A percentile compares a stretch with the other conserved stretches of the same genome.
These are phyloP conservation scores for Stygiomarasmius scandens DNA, from an alignment of 1,284 basidiomycete species.

Conservation along the genomic window DNA sequence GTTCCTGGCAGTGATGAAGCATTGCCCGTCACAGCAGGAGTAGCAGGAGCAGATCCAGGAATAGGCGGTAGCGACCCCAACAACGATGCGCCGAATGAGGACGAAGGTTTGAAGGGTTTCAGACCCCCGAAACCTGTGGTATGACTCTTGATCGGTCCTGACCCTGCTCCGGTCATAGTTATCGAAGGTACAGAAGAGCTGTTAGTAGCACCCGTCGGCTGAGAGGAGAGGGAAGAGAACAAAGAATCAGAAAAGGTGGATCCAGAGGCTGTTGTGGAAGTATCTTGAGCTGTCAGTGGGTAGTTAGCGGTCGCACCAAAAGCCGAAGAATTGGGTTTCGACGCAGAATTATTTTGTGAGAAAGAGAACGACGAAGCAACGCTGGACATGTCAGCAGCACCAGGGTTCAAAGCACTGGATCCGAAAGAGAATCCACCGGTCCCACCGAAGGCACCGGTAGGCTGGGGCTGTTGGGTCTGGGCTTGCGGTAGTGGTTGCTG, in stretches of 20 bases:
- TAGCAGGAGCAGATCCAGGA: constrained; percentile 56
- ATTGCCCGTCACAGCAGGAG: constrained; percentile 43
- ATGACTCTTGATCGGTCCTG: constrained; percentile 65
- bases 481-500: constrained; percentile 25
- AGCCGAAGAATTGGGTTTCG: constrained; percentile 14
- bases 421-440: constrained; percentile 37
- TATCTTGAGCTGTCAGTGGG: constrained; percentile 35
- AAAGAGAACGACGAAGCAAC: constrained; percentile 73
- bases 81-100: constrained; percentile 83
- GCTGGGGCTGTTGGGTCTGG: constrained; percentile 15
- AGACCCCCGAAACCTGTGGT: constrained; percentile 81
- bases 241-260: constrained; percentile 52
- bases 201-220: constrained; percentile 50
- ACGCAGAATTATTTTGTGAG: constrained; percentile 34
- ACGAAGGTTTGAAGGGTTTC: constrained; percentile 91
- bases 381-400: constrained; percentile 58
- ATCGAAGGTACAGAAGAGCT: constrained; percentile 34
- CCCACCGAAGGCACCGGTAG: constrained; percentile 21
- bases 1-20: constrained; percentile 8
- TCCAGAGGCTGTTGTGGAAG: constrained; percentile 41
- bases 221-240: constrained; percentile 52
- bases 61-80: constrained; percentile 79
- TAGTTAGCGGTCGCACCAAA: constrained; percentile 20
- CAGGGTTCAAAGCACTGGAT: constrained; percentile 42
- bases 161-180: constrained; percentile 16